Evolutionary conservation across 2,329 filamentous ascomycete species (phyloP), one percentile per base, ranked within the genome.

Genomic region (Trichoderma sp.): DNA sequence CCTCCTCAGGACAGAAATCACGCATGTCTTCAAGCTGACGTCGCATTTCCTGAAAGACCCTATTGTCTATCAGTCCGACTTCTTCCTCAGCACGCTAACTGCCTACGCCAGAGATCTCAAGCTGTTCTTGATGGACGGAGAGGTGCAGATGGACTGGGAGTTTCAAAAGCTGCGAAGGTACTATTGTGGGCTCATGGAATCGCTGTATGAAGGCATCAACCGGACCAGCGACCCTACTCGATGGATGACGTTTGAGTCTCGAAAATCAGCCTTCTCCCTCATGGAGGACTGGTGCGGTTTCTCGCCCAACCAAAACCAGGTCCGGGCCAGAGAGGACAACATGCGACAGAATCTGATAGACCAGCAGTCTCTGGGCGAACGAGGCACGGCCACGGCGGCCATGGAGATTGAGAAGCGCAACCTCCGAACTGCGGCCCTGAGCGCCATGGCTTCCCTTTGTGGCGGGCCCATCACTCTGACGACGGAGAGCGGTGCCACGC

Each of bases 231-330:
- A 97, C 67, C 90, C 93, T 1, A 89, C 92, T 5, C 86, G 92
- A 39, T 99, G 95, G 94, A 95, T 99, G 87, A 93, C 95, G 0
- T 99, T 99, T 73, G 95, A 99, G 75, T 92, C 93, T 14, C 85
- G 96, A 47, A 97, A 97, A 74, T 97, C 95, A 5, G 91, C 94
- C 0, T 99, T 99, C 74, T 89, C 93, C 0, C 80, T 99, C 55
- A 98, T 99, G 93, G 95, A 99, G 77, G 94, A 98, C 69, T 99
- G 96, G 96, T 99, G 95, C 74, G 95, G 95, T 2, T 97, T 96
- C 75, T 97, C 93, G 7, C 92, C 93, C 0, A 97, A 97, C 69
- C 92, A 96, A 74, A 83, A 80, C 15, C 91, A 96, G 69, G 91
- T 97, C 47, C 86, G 89, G 5, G 88, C 89, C 65, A 85, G 92